Percentiles rank a stretch among this genome's conserved stretches.
phyloP scores from a whole-genome alignment of 2,329 filamentous ascomycete genomes.

The Akanthomyces muscarius region DNA sequence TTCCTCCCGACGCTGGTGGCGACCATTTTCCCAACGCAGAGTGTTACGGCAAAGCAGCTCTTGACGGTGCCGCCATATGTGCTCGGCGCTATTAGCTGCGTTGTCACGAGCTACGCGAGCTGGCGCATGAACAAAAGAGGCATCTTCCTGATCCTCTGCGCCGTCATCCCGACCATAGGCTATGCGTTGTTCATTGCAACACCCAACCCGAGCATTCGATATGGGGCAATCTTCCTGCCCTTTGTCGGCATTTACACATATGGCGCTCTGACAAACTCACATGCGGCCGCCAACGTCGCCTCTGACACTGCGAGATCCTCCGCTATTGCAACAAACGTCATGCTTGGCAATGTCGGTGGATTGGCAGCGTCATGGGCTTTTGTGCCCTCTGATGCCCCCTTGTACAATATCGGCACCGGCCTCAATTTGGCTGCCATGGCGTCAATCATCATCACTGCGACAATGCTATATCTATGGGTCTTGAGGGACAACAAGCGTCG shows the following conservation, averaged over 20 bases:
- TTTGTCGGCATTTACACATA: slow-evolving; percentile 58
- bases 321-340: slow-evolving; percentile 59
- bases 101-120: slow-evolving; percentile 54
- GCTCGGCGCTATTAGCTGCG: slow-evolving; percentile 60
- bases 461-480: slow-evolving; percentile 56
- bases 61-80: slow-evolving; percentile 67
- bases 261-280: slow-evolving; percentile 61
- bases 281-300: slow-evolving; percentile 65
- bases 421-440: slow-evolving; percentile 60
- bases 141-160: slow-evolving; percentile 54
- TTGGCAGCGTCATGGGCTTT: slow-evolving; percentile 26
- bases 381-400: slow-evolving; percentile 56
- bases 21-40: slow-evolving; percentile 60
- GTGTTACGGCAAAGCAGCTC: slow-evolving; percentile 60
- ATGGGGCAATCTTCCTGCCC: slow-evolving; percentile 65
- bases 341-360: slow-evolving; percentile 19
- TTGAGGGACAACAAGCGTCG: slow-evolving; percentile 57
- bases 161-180: slow-evolving; percentile 60
- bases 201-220: slow-evolving; percentile 48
- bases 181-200: slow-evolving; percentile 65
- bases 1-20: slow-evolving; percentile 67
- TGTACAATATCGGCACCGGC: slow-evolving; percentile 67
- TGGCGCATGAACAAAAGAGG: slow-evolving; percentile 57
- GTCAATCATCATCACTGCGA: slow-evolving; percentile 49
- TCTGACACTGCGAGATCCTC: slow-evolving; percentile 63